A percentile compares a stretch with the other conserved stretches of the same genome.
Evolutionary conservation across 169 alveolate genomes (phyloP).

Genomic region (Theileria annulata): DNA sequence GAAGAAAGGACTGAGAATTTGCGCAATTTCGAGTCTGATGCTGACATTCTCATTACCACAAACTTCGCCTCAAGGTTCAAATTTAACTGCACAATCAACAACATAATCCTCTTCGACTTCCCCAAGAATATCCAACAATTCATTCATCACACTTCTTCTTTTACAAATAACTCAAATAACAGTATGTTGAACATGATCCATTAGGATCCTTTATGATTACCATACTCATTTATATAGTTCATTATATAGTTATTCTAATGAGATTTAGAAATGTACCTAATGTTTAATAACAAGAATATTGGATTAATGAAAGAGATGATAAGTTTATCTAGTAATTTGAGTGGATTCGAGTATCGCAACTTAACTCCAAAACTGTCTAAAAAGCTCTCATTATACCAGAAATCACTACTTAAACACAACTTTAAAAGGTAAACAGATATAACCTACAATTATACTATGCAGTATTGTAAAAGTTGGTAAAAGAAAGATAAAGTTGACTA

Average conservation of each 20-base stretch:
- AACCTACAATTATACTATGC: not conserved
- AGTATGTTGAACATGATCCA: not conserved
- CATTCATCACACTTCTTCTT: constrained; percentile 31
- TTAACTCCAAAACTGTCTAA: constrained; percentile 36
- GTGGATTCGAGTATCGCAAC: constrained; percentile 45
- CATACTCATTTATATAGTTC: not conserved
- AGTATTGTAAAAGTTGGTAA: not conserved
- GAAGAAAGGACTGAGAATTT: constrained; percentile 47
- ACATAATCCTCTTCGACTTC: constrained; percentile 57
- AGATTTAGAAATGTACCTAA: constrained; percentile 8
- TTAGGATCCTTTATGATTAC: not conserved
- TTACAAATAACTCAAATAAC: not conserved
- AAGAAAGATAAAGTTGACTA: constrained; percentile 44
- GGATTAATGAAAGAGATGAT: constrained; percentile 49
- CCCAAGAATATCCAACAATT: constrained; percentile 53
- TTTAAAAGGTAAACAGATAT: not conserved
- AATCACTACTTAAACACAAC: not conserved
- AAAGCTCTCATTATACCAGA: not conserved
- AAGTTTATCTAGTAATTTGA: constrained; percentile 21
- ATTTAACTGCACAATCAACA: constrained; percentile 12
- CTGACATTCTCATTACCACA: constrained; percentile 52
- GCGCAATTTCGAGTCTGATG: constrained; percentile 7
- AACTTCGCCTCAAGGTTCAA: constrained; percentile 44
- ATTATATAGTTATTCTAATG: not conserved
- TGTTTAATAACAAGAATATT: constrained; percentile 45